Evolutionary conservation across 2,329 filamentous ascomycete species (phyloP).

Genomic region (Calycina marina): DNA sequence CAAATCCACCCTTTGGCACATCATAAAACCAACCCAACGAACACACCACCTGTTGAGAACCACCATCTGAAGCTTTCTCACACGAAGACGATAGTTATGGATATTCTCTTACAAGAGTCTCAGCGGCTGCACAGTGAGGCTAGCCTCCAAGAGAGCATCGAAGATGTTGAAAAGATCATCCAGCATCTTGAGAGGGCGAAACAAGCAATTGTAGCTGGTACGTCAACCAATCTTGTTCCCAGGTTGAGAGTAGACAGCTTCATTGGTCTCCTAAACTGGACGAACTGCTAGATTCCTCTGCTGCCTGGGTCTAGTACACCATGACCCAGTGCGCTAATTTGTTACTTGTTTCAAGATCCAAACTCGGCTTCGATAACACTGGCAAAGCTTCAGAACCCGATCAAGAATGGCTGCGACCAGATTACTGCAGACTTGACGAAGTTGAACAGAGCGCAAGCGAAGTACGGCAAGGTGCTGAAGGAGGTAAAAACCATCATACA

Average conservation of each 20-base stretch:
- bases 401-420: constrained; percentile 67
- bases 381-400: constrained; percentile 71
- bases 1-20: too few species aligned
- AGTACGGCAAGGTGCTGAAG: constrained; percentile 74
- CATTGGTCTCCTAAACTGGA: too few species aligned
- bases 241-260: too few species aligned
- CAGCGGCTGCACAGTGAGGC: constrained; percentile 19
- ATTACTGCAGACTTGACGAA: constrained; percentile 73
- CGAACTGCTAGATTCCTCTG: too few species aligned
- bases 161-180: constrained; percentile 74
- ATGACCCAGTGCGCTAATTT: too few species aligned
- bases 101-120: constrained; percentile 20
- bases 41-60: not conserved
- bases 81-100: constrained; percentile 21
- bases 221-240: constrained; percentile 14
- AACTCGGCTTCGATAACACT: constrained; percentile 59
- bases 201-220: constrained; percentile 58
- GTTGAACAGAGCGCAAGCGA: constrained; percentile 66
- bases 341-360: constrained; percentile 35
- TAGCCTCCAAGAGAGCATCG: constrained; percentile 28
- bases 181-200: constrained; percentile 60
- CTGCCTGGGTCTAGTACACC: too few species aligned
- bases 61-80: not conserved
- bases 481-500: constrained; percentile 36
- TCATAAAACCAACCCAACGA: too few species aligned